Base-by-base conservation (phyloP, 1,284 basidiomycete genomes). In the Coniophora puteana region DNA sequence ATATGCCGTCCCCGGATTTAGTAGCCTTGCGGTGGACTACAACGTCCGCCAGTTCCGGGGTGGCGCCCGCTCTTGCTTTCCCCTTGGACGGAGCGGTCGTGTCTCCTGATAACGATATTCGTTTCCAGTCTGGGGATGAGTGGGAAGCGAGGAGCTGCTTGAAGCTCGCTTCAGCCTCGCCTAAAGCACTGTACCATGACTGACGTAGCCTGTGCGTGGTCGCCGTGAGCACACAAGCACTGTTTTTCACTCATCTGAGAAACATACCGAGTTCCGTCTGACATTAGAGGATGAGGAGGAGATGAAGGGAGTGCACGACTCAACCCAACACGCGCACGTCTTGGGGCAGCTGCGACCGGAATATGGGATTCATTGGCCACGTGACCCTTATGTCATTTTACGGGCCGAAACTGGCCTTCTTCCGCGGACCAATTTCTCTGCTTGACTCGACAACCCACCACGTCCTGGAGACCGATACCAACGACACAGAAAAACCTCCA, bases 1-100 rank as follows among this genome's bases (percentile, higher is more conserved):
- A 90, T 30, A 96, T 80, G 48, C 72, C 74, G 47, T 93, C 89
- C 6, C 87, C 83, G 2, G 72, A 66, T 57, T 80, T 81, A 49
- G 59, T 72, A 3, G 71, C 53, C 53, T 74, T 80, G 42, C 85
- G 80, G 59, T 89, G 83, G 4, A 89, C 69, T 26, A 80, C 64
- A 33, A 89, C 80, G 58, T 88, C 83, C 11, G 71, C 59, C 16
- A 78, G 58, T 43, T 86, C 85, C 17, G 84, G 83, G 8, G 69
- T 57, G 0, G 65, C 51, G 3, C 69, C 59, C 11, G 64, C 65
- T 38, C 74, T 74, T 1, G 67, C 63, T 53, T 85, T 87, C 32
- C 79, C 80, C 55, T 86, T 89, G 54, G 67, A 68, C 34, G 61
- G 67, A 1, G 67, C 50, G 1, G 71, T 58, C 18, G 65, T 53